Conservation (phyloP, 495 filamentous ascomycete species). For the Daldinia caldariorum region DNA sequence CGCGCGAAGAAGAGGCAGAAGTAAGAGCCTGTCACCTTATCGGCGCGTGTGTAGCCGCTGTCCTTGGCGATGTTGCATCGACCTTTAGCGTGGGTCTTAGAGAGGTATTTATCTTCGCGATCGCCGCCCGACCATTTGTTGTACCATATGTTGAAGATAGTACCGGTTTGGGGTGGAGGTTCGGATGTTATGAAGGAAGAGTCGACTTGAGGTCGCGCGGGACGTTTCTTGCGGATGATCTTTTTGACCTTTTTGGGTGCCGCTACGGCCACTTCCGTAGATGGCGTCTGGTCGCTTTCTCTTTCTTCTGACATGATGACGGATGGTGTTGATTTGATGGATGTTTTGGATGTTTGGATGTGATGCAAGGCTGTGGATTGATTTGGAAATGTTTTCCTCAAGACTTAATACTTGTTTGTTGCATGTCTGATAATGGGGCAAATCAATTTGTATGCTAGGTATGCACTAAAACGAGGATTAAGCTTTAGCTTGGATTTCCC, state of each 20-base stretch:
- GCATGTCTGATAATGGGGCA: slow-evolving; percentile 11
- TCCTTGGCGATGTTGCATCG: slow-evolving; percentile 86
- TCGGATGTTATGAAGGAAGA: slow-evolving; percentile 79
- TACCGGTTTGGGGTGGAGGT: slow-evolving; percentile 88
- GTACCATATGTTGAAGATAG: slow-evolving; percentile 94
- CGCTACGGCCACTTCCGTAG: slow-evolving; percentile 58
- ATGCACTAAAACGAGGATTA: slow-evolving; percentile 10
- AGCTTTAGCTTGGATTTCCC: not conserved
- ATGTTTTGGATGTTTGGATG: slow-evolving; percentile 7
- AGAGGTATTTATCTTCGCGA: slow-evolving; percentile 87
- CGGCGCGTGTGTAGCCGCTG: slow-evolving; percentile 87
- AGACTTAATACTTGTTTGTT: slow-evolving; percentile 13
- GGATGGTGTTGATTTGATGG: slow-evolving; percentile 17
- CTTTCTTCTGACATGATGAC: slow-evolving; percentile 50
- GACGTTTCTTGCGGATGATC: slow-evolving; percentile 72
- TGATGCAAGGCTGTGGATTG: slow-evolving; percentile 24
- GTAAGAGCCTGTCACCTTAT: slow-evolving; percentile 76
- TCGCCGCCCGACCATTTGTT: slow-evolving; percentile 97
- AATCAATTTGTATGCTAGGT: not conserved
- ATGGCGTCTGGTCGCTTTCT: slow-evolving; percentile 42
- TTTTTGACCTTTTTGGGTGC: slow-evolving; percentile 69
- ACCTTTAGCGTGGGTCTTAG: slow-evolving; percentile 72
- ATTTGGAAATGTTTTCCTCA: slow-evolving; percentile 33
- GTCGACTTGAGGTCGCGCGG: slow-evolving; percentile 81
- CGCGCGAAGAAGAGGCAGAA: slow-evolving; percentile 93